Conservation (phyloP, 176 grass and related monocot species). For the Urochloa ruziziensis region DNA sequence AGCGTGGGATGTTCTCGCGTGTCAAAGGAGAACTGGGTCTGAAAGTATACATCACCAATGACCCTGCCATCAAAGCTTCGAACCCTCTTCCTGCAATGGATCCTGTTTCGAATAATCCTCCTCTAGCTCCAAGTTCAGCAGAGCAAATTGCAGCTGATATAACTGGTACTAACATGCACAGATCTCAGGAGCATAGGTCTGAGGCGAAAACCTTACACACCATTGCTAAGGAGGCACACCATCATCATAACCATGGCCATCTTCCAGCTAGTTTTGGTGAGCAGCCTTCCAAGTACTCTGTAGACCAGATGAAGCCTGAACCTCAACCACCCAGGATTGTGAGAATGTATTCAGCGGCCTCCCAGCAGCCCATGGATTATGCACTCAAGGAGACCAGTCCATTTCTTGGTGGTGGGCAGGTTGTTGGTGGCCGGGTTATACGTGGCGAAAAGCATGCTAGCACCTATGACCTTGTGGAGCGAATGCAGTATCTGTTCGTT, state of each 20-base stretch:
- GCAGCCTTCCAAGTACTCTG: conserved; percentile 56
- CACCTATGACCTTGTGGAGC: conserved; percentile 96
- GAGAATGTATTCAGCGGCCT: conserved; percentile 78
- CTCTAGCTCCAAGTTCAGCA: conserved; percentile 36
- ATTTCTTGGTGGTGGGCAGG: conserved; percentile 84
- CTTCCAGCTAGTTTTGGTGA: conserved; percentile 46
- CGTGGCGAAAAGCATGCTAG: conserved; percentile 72
- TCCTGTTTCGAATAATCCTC: conserved; percentile 54
- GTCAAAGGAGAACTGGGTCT: conserved; percentile 85
- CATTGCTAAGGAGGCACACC: conserved; percentile 66
- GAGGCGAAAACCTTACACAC: conserved; percentile 69
- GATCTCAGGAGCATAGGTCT: conserved; percentile 46
- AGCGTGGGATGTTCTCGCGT: conserved; percentile 92
- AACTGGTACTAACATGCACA: conserved; percentile 38
- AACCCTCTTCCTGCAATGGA: conserved; percentile 77
- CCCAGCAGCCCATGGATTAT: conserved; percentile 87
- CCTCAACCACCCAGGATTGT: conserved; percentile 64
- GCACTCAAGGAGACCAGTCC: conserved; percentile 96
- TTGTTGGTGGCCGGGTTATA: conserved; percentile 91
- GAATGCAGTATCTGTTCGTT: conserved; percentile 96
- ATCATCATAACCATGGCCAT: conserved; percentile 57
- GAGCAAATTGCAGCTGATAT: conserved; percentile 56
- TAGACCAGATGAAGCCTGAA: conserved; percentile 72
- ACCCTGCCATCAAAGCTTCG: conserved; percentile 75
- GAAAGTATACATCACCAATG: conserved; percentile 91